Evolutionary conservation across 495 filamentous ascomycete species (phyloP), one percentile per base, ranked within the genome.

Genomic region (Penicillium simplicissimum): DNA sequence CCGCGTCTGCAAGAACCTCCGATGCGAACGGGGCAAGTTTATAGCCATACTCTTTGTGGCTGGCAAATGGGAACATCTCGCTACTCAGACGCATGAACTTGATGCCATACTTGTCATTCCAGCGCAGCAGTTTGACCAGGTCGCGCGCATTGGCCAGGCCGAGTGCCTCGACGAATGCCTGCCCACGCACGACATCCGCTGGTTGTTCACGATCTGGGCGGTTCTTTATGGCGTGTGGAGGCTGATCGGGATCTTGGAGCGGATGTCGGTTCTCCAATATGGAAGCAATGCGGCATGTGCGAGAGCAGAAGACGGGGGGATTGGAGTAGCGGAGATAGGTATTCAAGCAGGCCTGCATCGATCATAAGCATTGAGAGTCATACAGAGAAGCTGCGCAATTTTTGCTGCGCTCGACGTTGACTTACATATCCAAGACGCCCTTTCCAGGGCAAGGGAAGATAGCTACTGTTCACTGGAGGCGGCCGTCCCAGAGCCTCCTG

Each of bases 31-130:
- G 90, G 0, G 88, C 88, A 11, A 97, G 81, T 63, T 87, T 90
- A 69, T 97, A 98, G 0, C 93, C 95, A 63, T 96, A 92, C 58
- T 89, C 88, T 28, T 82, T 80, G 64, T 97, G 93, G 52, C 89
- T 94, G 0, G 95, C 93, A 71, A 97, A 97, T 0, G 94, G 95
- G 61, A 97, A 97, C 91, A 97, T 97, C 68, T 96, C 95, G 65
- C 90, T 95, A 65, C 90, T 94, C 19, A 98, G 80, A 4, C 94
- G 88, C 81, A 98, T 82, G 72, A 98, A 96, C 68, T 90, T 95
- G 76, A 97, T 98, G 42, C 86, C 87, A 59, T 95, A 97, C 57
- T 85, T 87, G 60, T 97, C 92, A 69, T 98, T 97, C 95, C 95
- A 98, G 2, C 87, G 83, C 21, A 98, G 66, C 81, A 97, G 87